A percentile compares a stretch with the other conserved stretches of the same genome.
Evolutionary conservation across 176 grass and related monocot genomes (phyloP).

Genomic region (Oryza rufipogon): DNA sequence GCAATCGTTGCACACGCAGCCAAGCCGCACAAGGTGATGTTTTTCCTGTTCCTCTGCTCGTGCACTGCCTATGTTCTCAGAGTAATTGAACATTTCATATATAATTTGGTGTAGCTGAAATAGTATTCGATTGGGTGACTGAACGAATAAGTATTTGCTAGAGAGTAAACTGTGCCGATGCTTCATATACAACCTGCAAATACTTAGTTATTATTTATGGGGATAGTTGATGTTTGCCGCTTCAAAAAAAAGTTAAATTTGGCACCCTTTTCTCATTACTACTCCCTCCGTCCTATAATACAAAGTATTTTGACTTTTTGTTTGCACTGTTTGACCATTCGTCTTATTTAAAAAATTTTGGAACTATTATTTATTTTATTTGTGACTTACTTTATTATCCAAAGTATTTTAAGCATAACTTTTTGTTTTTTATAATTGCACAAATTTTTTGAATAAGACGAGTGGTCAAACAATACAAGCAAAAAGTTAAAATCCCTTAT

Average conservation of each 20-base stretch:
- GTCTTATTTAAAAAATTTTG: too few relatives aligned
- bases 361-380: too few relatives aligned
- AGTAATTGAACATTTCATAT: not conserved
- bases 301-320: too few relatives aligned
- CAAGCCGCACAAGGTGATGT: constrained; percentile 52
- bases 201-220: not conserved
- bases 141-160: not conserved
- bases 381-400: too few relatives aligned
- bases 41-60: not conserved
- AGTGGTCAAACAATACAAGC: too few relatives aligned
- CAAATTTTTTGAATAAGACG: too few relatives aligned
- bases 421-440: too few relatives aligned
- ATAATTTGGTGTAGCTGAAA: not conserved
- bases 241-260: not conserved
- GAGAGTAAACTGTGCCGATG: not conserved
- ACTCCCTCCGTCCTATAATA: too few relatives aligned
- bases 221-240: not conserved
- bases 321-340: too few relatives aligned
- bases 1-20: constrained; percentile 64
- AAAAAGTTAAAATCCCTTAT: too few relatives aligned
- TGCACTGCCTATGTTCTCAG: not conserved
- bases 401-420: too few relatives aligned
- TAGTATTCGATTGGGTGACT: not conserved
- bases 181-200: not conserved
- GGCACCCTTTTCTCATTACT: not conserved